Base-by-base conservation (phyloP, 345 rosid genomes). In the Citrus unshiu region DNA sequence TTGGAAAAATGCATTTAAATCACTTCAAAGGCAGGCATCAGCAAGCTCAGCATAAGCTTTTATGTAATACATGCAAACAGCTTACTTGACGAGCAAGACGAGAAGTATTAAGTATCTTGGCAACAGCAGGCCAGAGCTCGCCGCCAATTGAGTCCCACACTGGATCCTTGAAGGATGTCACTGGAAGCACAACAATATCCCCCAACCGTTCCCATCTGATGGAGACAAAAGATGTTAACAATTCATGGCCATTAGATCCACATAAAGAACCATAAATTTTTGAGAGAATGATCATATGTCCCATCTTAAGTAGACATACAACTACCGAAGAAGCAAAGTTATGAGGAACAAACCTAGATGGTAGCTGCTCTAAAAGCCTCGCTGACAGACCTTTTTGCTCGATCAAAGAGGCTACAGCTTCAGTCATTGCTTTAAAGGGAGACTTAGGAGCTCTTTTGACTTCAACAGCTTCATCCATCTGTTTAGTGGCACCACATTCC, bases 181-280 rank as follows among this genome's bases (percentile, higher is more conserved):
- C 86, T 5, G 98, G 97, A 78, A 95, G 92, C 81, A 95, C 95
- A 84, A 90, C 87, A 77, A 95, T 89, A 88, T 95, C 95, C 67
- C 96, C 96, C 64, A 92, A 91, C 66, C 92, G 86, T 72, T 92
- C 99, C 99, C 98, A 95, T 85, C 97, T 95, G 88, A 81, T 39
- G 62, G 27, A 69, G 77, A 62, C 37, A 85, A 74, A 75, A 69
- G 29, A 79, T 72, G 63, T 2, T 37, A 81, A 80, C 61, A 78
- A 68, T 56, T 54, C 10, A 78, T 10, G 27, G 49, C 59, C 13
- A 59, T 71, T 29, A 46, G 74, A 80, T 49, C 16, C 56, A 24
- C 74, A 30, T 8, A 62, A 25, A 12, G 25, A 29, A 64, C 68
- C 39, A 35, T 27, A 74, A 59, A 35, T 74, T 49, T 21, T 21